A percentile compares a stretch with the other conserved stretches of the same genome.
Evolutionary conservation across 1,284 basidiomycete species (phyloP).

Genomic region (Stygiomarasmius scandens): DNA sequence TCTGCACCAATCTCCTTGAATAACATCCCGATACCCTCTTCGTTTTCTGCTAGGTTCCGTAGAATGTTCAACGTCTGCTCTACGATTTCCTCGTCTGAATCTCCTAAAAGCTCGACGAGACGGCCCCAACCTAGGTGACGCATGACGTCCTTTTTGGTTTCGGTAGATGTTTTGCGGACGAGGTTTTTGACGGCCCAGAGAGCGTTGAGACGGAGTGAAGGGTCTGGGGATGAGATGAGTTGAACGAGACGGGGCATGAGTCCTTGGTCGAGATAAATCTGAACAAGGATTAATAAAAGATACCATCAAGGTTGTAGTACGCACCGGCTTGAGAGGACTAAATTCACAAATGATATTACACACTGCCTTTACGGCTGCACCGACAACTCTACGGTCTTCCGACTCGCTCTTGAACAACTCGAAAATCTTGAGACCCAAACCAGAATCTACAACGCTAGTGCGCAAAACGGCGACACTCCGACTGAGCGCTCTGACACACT

Average conservation of each 20-base stretch:
- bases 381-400: conserved; percentile 72
- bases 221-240: conserved; percentile 37
- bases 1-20: conserved; percentile 54
- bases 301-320: conserved; percentile 31
- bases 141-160: conserved; percentile 69
- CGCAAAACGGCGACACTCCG: conserved; percentile 78
- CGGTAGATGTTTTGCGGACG: conserved; percentile 58
- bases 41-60: conserved; percentile 63
- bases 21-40: conserved; percentile 61
- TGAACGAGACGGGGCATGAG: conserved; percentile 65
- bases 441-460: conserved; percentile 83
- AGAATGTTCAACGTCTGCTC: conserved; percentile 70
- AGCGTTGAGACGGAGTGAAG: conserved; percentile 62
- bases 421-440: conserved; percentile 73
- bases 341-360: conserved; percentile 89
- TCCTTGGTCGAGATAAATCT: conserved; percentile 66
- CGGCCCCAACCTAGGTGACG: conserved; percentile 61
- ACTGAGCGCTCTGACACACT: conserved; percentile 80
- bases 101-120: conserved; percentile 42
- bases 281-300: not conserved
- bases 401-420: conserved; percentile 55
- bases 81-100: conserved; percentile 54
- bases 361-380: conserved; percentile 74
- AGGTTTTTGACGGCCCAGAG: conserved; percentile 86
- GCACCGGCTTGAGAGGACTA: conserved; percentile 74